Base-by-base conservation (phyloP, 1,284 basidiomycete genomes). In the Trametes sp. region DNA sequence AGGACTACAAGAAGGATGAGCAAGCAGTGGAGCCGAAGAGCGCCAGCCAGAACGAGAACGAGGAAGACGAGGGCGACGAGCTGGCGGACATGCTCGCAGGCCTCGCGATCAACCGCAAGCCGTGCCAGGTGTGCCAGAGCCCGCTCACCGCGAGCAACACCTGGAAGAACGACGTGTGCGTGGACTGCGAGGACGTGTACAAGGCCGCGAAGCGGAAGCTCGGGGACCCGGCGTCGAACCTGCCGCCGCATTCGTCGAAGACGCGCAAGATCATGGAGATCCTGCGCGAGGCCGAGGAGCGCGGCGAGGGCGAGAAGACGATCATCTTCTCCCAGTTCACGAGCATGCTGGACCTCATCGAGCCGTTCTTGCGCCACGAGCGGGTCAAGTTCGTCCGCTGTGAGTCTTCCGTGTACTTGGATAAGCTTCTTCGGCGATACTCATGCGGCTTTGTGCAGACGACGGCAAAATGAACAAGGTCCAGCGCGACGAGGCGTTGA, bases 271-370 rank as follows among this genome's bases (percentile, higher is more conserved):
- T 95, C 60, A 70, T 98, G 46, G 82, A 90, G 67, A 77, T 98
- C 9, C 79, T 99, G 36, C 72, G 78, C 13, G 82, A 87, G 5
- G 87, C 96, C 57, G 86, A 90, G 13, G 79, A 83, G 36, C 80
- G 87, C n/a, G 84, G 86, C 2, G 78, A 82, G 0, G 80, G 83
- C 7, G 90, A 98, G 74, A 98, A 98, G 82, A 96, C 96, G 0
- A 98, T 98, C 68, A 86, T 93, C 28, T 93, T 93, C 73, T 91
- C 87, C 1, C 91, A 96, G 72, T 98, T 98, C 74, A 98, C 96
- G 0, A 86, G 85, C 13, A 96, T 98, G 88, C 80, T 98, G 59
- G 88, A 96, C 75, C 74, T 98, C 58, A 82, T 98, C 51, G 88
- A 96, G 76, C 91, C 90, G 0, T 96, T 96, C 78, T 79, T 98